These are phyloP conservation scores for Pseudogymnoascus sp. DNA, from an alignment of 2,329 filamentous ascomycete species.

Conservation along the genomic window DNA sequence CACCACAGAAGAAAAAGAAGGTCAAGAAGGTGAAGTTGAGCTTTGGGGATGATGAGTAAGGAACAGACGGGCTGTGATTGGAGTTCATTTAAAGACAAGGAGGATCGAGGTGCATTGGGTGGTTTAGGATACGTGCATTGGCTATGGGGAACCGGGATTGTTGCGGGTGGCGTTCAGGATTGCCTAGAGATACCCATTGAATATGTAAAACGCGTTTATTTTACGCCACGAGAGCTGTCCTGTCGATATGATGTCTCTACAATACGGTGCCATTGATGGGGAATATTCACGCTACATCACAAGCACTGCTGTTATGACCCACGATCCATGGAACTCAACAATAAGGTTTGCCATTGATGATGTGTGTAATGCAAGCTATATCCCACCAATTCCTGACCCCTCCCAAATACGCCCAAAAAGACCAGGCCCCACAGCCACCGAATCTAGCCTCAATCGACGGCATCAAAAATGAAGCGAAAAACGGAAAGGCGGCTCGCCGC, in stretches of 20 bases:
- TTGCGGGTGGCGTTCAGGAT: constrained; percentile 1
- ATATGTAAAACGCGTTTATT: background rate
- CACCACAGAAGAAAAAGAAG: constrained; percentile 32
- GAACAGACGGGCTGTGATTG: background rate
- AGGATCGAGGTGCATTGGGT: background rate
- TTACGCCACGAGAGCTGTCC: background rate
- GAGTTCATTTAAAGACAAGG: background rate
- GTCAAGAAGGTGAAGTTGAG: constrained; percentile 59
- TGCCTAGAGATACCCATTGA: constrained; percentile 3
- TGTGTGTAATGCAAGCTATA: background rate
- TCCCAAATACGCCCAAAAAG: constrained; percentile 1
- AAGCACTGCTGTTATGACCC: background rate
- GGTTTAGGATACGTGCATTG: background rate
- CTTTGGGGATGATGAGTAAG: constrained; percentile 52
- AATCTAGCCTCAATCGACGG: constrained; percentile 7
- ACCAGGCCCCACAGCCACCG: background rate
- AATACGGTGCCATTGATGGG: background rate
- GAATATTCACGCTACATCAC: background rate
- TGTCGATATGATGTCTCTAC: background rate
- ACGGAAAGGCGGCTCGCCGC: background rate
- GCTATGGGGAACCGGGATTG: background rate
- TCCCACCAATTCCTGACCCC: constrained; percentile 1
- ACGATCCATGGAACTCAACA: background rate
- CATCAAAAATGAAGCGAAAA: constrained; percentile 1
- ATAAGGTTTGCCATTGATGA: constrained; percentile 3